Percentiles rank a stretch among this genome's conserved stretches.
Evolutionary conservation across 2,329 filamentous ascomycete species (phyloP).

Genomic region (Penicillium oxalicum): DNA sequence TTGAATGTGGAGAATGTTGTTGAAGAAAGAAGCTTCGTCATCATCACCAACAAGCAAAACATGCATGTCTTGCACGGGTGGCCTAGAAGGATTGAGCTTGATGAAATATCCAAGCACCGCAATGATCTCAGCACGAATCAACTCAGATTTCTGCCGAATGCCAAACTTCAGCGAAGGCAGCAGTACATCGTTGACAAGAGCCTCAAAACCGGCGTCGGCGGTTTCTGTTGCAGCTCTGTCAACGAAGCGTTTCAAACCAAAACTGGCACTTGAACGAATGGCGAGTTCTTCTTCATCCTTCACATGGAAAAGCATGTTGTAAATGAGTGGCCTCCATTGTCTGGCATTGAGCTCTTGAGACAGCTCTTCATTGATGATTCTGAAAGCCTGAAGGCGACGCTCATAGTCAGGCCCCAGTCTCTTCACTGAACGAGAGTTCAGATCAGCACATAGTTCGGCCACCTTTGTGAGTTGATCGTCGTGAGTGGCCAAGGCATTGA

Average conservation of each 20-base stretch:
- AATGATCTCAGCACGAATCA: conserved; percentile 76
- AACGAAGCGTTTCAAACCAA: conserved; percentile 72
- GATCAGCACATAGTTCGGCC: conserved; percentile 64
- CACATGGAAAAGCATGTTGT: conserved; percentile 85
- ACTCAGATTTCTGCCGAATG: conserved; percentile 70
- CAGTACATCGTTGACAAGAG: conserved; percentile 59
- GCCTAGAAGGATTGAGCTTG: conserved; percentile 62
- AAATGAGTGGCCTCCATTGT: conserved; percentile 82
- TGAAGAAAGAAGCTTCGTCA: conserved; percentile 82
- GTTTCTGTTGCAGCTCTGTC: conserved; percentile 49
- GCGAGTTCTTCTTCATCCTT: conserved; percentile 82
- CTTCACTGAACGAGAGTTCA: conserved; percentile 71
- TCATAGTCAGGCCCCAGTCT: conserved; percentile 85
- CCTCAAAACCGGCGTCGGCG: conserved; percentile 46
- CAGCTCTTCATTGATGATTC: conserved; percentile 59
- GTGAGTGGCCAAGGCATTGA: conserved; percentile 63
- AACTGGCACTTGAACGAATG: conserved; percentile 75
- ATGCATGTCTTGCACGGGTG: conserved; percentile 66
- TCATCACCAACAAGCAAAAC: conserved; percentile 65
- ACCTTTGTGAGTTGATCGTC: conserved; percentile 57
- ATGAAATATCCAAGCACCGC: conserved; percentile 74
- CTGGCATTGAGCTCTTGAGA: conserved; percentile 56
- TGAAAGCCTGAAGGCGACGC: conserved; percentile 70
- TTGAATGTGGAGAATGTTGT: conserved; percentile 84
- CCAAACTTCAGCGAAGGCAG: conserved; percentile 72